These are phyloP conservation scores for Bruguiera parviflora DNA, from an alignment of 345 rosid genomes.

Conservation along the genomic window DNA sequence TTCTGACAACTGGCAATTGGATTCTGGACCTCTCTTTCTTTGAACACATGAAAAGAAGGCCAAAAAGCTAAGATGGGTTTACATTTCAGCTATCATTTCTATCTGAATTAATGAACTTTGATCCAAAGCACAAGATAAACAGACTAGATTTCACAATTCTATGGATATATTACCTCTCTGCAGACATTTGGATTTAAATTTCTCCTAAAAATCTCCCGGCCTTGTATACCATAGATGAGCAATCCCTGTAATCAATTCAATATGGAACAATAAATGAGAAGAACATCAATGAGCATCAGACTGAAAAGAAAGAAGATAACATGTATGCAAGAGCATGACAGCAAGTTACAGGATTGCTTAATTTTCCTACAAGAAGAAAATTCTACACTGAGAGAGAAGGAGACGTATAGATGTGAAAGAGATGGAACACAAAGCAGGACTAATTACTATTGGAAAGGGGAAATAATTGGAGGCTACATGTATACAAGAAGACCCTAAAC, in stretches of 20 bases:
- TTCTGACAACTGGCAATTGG: neutral
- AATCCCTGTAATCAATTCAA: constrained; percentile 60
- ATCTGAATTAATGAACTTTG: too few species aligned
- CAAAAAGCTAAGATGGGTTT: too few species aligned
- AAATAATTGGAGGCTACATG: neutral
- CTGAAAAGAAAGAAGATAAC: neutral
- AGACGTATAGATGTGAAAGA: too few species aligned
- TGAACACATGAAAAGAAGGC: too few species aligned
- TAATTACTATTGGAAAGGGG: neutral
- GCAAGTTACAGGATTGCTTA: neutral
- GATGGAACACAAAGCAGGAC: neutral
- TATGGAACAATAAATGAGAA: constrained; percentile 14
- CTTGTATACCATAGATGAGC: constrained; percentile 88
- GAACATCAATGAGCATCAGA: constrained; percentile 1
- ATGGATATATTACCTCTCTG: constrained; percentile 59
- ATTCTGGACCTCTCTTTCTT: too few species aligned
- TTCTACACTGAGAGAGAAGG: neutral
- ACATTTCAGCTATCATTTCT: too few species aligned
- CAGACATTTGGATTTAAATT: constrained; percentile 73
- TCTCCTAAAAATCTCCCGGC: constrained; percentile 73
- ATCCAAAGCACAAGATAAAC: neutral
- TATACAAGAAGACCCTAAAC: neutral
- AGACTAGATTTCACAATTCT: neutral
- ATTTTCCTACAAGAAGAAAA: too few species aligned
- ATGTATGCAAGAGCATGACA: neutral